Evolutionary conservation across 2,329 filamentous ascomycete genomes (phyloP).

Genomic region (Cladophialophora carrionii): DNA sequence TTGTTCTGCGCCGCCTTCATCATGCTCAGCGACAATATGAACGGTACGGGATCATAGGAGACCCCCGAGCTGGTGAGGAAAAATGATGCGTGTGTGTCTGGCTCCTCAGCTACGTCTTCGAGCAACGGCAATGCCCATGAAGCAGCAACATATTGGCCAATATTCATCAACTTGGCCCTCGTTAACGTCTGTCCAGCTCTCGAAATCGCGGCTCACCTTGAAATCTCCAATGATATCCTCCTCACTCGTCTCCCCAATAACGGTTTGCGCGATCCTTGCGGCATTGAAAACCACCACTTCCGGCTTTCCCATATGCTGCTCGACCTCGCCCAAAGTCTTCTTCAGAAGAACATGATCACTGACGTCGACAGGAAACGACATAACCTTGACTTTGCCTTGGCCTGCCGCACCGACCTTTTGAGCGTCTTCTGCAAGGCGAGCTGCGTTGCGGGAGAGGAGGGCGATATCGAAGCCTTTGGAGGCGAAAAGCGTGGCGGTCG

Average conservation of each 20-base stretch:
- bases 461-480: conserved; percentile 24
- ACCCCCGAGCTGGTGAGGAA: conserved; percentile 18
- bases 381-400: conserved; percentile 10
- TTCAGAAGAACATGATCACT: conserved; percentile 18
- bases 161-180: conserved; percentile 18
- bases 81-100: conserved; percentile 19
- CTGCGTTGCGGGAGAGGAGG: conserved; percentile 17
- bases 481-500: conserved; percentile 20
- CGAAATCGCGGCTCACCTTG: conserved; percentile 9
- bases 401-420: conserved; percentile 5
- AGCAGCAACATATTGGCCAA: conserved; percentile 25
- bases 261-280: conserved; percentile 11
- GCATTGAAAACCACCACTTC: conserved; percentile 28
- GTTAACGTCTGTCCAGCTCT: background rate
- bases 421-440: conserved; percentile 19
- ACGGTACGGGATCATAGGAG: conserved; percentile 13
- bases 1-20: conserved; percentile 28
- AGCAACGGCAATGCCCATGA: conserved; percentile 26
- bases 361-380: conserved; percentile 21
- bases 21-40: conserved; percentile 22
- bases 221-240: conserved; percentile 25
- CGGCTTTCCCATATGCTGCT: conserved; percentile 14
- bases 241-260: conserved; percentile 17
- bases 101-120: conserved; percentile 10
- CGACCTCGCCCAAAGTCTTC: conserved; percentile 19